Evolutionary conservation across 2,329 filamentous ascomycete genomes (phyloP).

Genomic region (Esteya vermicola): DNA sequence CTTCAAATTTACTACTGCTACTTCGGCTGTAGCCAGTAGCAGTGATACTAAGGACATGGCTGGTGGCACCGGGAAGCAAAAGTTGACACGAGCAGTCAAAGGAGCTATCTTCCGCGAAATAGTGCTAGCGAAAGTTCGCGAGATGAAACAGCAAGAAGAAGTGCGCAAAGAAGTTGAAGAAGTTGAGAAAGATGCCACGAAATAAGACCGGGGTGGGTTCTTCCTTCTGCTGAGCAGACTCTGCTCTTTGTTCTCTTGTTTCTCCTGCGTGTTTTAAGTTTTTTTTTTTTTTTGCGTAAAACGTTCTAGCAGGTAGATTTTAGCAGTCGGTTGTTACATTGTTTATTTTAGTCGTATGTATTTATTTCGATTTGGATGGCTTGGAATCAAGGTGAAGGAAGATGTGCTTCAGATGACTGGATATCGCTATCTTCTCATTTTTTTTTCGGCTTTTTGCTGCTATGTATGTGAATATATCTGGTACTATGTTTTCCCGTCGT

Average conservation of each 20-base stretch:
- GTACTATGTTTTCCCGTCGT: no score
- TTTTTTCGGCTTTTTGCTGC: no score
- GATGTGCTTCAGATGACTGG: no score
- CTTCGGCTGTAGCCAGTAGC: conserved; percentile 6
- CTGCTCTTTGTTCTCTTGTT: not conserved
- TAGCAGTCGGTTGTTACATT: not conserved
- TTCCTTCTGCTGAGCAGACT: no score
- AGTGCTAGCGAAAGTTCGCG: conserved; percentile 81
- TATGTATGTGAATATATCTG: no score
- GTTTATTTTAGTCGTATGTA: not conserved
- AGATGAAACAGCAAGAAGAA: conserved; percentile 80
- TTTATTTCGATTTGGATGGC: not conserved
- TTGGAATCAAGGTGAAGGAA: no score
- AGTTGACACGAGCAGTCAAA: conserved; percentile 35
- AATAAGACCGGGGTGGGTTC: not conserved
- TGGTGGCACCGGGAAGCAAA: conserved; percentile 20
- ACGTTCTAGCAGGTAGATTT: no score
- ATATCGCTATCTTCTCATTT: no score
- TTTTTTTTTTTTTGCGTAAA: no score
- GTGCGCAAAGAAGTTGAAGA: conserved; percentile 51
- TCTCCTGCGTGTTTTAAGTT: not conserved
- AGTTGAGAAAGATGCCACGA: conserved; percentile 30
- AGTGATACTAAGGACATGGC: conserved; percentile 16
- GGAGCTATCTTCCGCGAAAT: conserved; percentile 84
- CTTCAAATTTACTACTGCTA: not conserved